phyloP scores from a whole-genome alignment of 108 stramenopile species.

The Cylindrotheca closterium region DNA sequence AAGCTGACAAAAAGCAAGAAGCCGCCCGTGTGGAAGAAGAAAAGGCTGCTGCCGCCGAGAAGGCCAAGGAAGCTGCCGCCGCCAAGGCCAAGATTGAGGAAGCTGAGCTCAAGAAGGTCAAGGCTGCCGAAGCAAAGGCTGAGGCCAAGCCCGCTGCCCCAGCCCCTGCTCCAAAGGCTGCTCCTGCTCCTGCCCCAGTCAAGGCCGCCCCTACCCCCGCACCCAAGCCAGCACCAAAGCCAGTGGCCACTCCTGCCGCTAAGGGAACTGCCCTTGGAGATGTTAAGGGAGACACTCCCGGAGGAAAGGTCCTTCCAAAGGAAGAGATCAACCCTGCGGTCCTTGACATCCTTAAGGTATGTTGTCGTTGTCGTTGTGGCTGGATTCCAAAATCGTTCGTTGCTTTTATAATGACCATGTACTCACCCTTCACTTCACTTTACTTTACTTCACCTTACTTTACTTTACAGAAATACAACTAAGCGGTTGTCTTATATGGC shows the following conservation, averaged over 20 bases:
- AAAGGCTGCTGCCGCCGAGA: constrained; percentile 36
- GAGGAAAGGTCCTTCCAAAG: constrained; percentile 77
- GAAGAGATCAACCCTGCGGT: constrained; percentile 78
- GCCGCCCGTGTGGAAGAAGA: constrained; percentile 21
- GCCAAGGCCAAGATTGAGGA: constrained; percentile 29
- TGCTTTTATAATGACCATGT: neutral
- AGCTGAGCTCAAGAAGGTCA: constrained; percentile 28
- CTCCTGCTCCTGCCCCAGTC: constrained; percentile 32
- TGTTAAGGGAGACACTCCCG: constrained; percentile 49
- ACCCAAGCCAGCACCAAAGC: constrained; percentile 22
- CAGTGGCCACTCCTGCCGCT: constrained; percentile 16
- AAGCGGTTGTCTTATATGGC: neutral
- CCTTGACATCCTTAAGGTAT: constrained; percentile 70
- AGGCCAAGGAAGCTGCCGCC: constrained; percentile 31
- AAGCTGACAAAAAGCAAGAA: constrained; percentile 17
- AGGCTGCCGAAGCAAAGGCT: constrained; percentile 30
- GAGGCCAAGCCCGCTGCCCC: constrained; percentile 29
- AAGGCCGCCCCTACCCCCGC: constrained; percentile 22
- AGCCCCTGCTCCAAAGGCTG: constrained; percentile 14
- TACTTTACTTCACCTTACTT: neutral
- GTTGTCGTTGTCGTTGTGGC: neutral
- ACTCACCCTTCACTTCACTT: neutral
- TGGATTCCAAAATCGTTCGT: neutral
- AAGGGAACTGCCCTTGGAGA: constrained; percentile 56
- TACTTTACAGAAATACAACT: constrained; percentile 39